Evolutionary conservation across 192 early-diverging fungal species (phyloP), one percentile per base, ranked within the genome.

Genomic region (Coemansia sp.): DNA sequence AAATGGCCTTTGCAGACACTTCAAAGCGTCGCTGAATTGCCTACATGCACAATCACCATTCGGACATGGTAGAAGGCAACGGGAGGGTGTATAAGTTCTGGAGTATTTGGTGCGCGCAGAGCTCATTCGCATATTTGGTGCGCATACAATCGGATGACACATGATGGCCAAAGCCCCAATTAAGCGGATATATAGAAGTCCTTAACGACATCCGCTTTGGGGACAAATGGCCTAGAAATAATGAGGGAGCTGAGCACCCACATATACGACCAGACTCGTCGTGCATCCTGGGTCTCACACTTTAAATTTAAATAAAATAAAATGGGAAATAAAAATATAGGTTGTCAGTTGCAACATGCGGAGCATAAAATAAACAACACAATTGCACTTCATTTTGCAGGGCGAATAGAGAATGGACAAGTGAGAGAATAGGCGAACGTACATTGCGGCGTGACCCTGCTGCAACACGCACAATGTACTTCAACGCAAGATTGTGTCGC

Each of bases 1-100:
- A 82, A 21, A 98, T 86, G 18, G 92, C 87, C 58, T 91, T 89
- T 19, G 83, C 59, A 14, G 88, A 81, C 2, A 97, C 83, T 18
- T 89, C 88, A 35, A 97, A 81, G 15, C 88, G 74, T 48, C 89
- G 85, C 35, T 90, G 89, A 48, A 93, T 85, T 3, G 85, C 73
- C 86, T 77, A 77, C 60, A 65, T 29, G 84, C 62, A 14, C 40
- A 43, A 32, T 2, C 32, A 8, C 9, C 32, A 42, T 11, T 22
- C 14, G 11, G 19, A 39, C 12, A 67, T 32, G 27, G 48, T 2
- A 24, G 3, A 44, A 9, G 9, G 43, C 43, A 44, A 21, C 8
- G 8, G 8, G 19, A 11, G 43, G 12, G 33, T 19, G 42, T 29
- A 18, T 10, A 12, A 63, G 34, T 21, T 43, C 50, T 35, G 8